Conservation (phyloP, 148 eudicot genomes). For the Dianthus caryophyllus region DNA sequence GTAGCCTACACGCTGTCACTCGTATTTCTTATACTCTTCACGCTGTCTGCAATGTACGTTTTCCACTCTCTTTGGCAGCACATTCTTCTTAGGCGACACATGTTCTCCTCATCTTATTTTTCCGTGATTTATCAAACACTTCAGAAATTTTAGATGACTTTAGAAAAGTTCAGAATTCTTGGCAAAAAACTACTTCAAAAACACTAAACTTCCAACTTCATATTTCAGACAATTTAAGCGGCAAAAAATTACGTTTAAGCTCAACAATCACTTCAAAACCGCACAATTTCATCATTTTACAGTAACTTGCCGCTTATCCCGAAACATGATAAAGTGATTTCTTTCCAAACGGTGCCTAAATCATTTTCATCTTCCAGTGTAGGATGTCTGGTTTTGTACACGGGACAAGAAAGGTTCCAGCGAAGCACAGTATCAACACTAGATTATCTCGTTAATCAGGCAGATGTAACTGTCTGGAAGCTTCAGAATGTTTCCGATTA, state of each 20-base stretch:
- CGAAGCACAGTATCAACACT: constrained; percentile 52
- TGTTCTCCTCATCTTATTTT: no score
- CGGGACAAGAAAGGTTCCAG: constrained; percentile 73
- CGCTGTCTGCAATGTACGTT: constrained; percentile 65
- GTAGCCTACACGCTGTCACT: constrained; percentile 66
- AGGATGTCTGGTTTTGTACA: constrained; percentile 74
- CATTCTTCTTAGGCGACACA: no score
- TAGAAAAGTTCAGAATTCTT: no score
- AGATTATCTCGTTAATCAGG: constrained; percentile 58
- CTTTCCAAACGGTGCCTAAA: neutral
- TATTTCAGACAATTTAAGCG: no score
- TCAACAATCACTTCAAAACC: neutral
- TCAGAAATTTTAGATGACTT: no score
- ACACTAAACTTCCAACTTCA: no score
- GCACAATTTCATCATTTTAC: neutral
- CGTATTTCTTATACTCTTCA: constrained; percentile 63
- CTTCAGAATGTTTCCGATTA: constrained; percentile 61
- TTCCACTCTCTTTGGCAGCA: constrained; percentile 17
- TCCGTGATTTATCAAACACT: no score
- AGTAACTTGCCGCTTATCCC: neutral
- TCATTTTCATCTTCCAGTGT: constrained; percentile 46
- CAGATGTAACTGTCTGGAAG: constrained; percentile 60
- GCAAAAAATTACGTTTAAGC: neutral
- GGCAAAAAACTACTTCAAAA: no score
- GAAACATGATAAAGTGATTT: neutral